phyloP scores from a whole-genome alignment of 2,329 filamentous ascomycete species.

The Ilyonectria destructans region DNA sequence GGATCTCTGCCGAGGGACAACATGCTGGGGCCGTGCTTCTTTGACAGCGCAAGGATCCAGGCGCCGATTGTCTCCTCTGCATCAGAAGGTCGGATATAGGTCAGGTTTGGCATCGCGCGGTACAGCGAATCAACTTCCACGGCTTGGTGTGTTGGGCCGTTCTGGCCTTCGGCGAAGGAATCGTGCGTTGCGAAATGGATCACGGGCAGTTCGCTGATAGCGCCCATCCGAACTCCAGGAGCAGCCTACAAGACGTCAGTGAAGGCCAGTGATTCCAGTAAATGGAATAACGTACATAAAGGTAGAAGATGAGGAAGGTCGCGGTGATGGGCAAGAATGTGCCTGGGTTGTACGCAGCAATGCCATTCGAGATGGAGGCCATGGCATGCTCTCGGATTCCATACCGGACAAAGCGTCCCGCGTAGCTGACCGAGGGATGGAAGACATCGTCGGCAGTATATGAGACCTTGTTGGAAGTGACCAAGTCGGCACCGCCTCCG shows the following conservation, averaged over 20 bases:
- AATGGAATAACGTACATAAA: slow-evolving; percentile 40
- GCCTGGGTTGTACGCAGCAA: slow-evolving; percentile 61
- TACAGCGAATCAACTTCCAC: slow-evolving; percentile 67
- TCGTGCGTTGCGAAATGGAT: slow-evolving; percentile 71
- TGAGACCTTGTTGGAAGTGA: slow-evolving; percentile 62
- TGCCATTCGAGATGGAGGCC: slow-evolving; percentile 63
- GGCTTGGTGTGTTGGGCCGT: slow-evolving; percentile 71
- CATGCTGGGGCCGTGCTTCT: slow-evolving; percentile 25
- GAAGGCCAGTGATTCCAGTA: not conserved
- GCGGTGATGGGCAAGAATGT: slow-evolving; percentile 70
- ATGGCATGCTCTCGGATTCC: slow-evolving; percentile 69
- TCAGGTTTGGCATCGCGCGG: slow-evolving; percentile 69
- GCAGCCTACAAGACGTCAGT: slow-evolving; percentile 25
- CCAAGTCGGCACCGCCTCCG: slow-evolving; percentile 59
- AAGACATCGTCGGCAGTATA: slow-evolving; percentile 53
- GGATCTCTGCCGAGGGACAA: slow-evolving; percentile 58
- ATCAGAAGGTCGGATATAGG: slow-evolving; percentile 70
- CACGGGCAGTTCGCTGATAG: slow-evolving; percentile 64
- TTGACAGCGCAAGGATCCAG: slow-evolving; percentile 48
- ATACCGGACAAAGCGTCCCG: slow-evolving; percentile 64
- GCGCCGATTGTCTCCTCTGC: slow-evolving; percentile 67
- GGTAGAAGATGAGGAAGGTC: slow-evolving; percentile 73
- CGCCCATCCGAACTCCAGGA: slow-evolving; percentile 67
- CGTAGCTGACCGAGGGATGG: slow-evolving; percentile 47
- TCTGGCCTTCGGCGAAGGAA: slow-evolving; percentile 68